Percentiles rank a stretch among this genome's conserved stretches.
phyloP scores from a whole-genome alignment of 2,329 filamentous ascomycete species.

The Cladosporium phlei region DNA sequence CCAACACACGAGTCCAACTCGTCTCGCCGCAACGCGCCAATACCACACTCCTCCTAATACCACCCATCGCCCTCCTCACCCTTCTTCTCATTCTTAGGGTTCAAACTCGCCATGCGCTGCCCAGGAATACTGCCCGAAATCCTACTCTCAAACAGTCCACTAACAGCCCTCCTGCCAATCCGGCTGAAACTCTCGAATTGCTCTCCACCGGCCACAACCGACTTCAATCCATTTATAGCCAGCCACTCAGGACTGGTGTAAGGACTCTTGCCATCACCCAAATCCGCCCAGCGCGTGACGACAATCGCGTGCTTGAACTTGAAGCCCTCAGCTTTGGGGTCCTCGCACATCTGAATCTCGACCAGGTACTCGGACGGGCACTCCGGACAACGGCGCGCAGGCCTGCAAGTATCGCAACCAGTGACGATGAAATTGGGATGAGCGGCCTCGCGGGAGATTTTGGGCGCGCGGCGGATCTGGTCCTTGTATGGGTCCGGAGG shows the following conservation, averaged over 20 bases:
- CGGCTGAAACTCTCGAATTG: slow-evolving; percentile 51
- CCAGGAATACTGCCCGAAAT: slow-evolving; percentile 52
- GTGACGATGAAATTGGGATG: slow-evolving; percentile 44
- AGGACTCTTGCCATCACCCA: slow-evolving; percentile 52
- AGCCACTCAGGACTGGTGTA: slow-evolving; percentile 50
- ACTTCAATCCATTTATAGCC: slow-evolving; percentile 46
- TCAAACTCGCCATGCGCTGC: slow-evolving; percentile 54
- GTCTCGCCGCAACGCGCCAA: no score
- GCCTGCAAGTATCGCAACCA: slow-evolving; percentile 52
- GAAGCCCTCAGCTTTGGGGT: slow-evolving; percentile 38
- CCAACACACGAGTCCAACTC: no score
- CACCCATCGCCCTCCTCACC: slow-evolving; percentile 55
- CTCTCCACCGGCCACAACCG: slow-evolving; percentile 21
- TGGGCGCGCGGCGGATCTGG: slow-evolving; percentile 38
- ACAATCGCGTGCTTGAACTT: slow-evolving; percentile 57
- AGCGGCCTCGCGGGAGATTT: slow-evolving; percentile 29
- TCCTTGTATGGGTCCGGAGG: slow-evolving; percentile 41
- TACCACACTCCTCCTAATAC: slow-evolving; percentile 43
- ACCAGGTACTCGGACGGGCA: slow-evolving; percentile 61
- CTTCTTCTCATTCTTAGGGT: slow-evolving; percentile 50
- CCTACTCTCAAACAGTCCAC: slow-evolving; percentile 55
- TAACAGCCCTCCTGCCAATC: slow-evolving; percentile 52
- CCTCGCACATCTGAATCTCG: slow-evolving; percentile 56
- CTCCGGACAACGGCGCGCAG: slow-evolving; percentile 57
- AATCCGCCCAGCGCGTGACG: slow-evolving; percentile 58